Evolutionary conservation across 495 filamentous ascomycete species (phyloP).

Genomic region (Melanomma pulvis-pyrius): DNA sequence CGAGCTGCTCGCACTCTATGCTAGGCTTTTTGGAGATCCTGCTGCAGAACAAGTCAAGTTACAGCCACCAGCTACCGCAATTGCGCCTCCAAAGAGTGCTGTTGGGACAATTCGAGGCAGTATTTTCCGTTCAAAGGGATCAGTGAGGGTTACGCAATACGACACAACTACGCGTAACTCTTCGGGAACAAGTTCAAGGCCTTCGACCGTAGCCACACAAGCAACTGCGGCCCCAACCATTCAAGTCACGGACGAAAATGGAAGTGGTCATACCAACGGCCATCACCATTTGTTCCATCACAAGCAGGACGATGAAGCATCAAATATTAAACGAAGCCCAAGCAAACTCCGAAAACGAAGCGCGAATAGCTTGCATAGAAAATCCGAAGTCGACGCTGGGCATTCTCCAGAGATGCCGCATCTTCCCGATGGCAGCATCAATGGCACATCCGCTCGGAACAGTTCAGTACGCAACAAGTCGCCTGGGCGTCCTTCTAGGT

Average conservation of each 20-base stretch:
- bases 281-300: conserved; percentile 41
- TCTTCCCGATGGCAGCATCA: conserved; percentile 17
- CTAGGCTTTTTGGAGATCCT: conserved; percentile 69
- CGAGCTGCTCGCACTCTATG: conserved; percentile 80
- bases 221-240: conserved; percentile 40
- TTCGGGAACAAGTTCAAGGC: conserved; percentile 29
- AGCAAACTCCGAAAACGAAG: conserved; percentile 37
- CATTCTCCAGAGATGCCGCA: conserved; percentile 16
- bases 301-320: conserved; percentile 31
- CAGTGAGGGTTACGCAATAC: conserved; percentile 31
- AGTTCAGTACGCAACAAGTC: conserved; percentile 20
- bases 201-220: conserved; percentile 37
- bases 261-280: conserved; percentile 33
- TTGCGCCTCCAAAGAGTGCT: conserved; percentile 58
- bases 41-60: conserved; percentile 40
- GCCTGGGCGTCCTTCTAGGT: conserved; percentile 18
- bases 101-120: conserved; percentile 73
- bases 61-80: conserved; percentile 31
- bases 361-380: conserved; percentile 29
- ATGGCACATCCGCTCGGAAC: conserved; percentile 22
- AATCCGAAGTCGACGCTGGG: conserved; percentile 19
- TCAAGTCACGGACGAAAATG: conserved; percentile 47
- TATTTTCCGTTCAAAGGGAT: conserved; percentile 62
- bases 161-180: conserved; percentile 13
- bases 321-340: conserved; percentile 20